Evolutionary conservation across 2,329 filamentous ascomycete species (phyloP), one percentile per base, ranked within the genome.

Genomic region (Hawksworthiomyces lignivorus): DNA sequence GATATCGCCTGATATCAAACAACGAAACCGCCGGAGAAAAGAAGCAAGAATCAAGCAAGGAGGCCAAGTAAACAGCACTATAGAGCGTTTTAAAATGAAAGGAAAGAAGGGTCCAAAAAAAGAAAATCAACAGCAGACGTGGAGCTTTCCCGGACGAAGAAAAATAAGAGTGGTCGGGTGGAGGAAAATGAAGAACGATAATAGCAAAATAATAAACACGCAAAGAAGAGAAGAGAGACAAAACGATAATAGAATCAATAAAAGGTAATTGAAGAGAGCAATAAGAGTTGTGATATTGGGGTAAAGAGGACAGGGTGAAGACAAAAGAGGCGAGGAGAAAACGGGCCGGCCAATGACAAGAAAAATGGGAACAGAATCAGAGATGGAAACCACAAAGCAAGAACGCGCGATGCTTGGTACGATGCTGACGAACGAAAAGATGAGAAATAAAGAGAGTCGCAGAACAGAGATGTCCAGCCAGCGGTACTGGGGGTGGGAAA

Each of bases 31-130:
- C 17, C 10, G 18, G 15, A 18, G 31, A 28, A 29, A 34, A 26
- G 17, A 27, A 41, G 24, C n/a, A 42, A 17, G 28, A 43, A 39
- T 31, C 36, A 39, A 19, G 29, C 7, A 26, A 12, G 12, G 24
- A 26, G 12, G 24, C 7, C 7, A 26, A 26, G 24, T 7, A 26
- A 36, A 26, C 7, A 26, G 12, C 7, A 12, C 7, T 7, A 12
- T 7, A 26, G 24, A 26, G 12, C 7, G 24, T 26, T 26, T 7
- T 26, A 26, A 26, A 26, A 26, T 26, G 12, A 7, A 26, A 26
- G 12, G 24, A 26, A 26, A 26, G 19, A 41, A 35, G 24, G 24
- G 7, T 26, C 24, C 24, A 12, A 26, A 12, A 26, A 26, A 17
- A 32, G n/a, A 32, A 18, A 32, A 32, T 5, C 14, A 32, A 32